Base-by-base conservation (phyloP, 331 rosid genomes). In the Cucumis variabilis region DNA sequence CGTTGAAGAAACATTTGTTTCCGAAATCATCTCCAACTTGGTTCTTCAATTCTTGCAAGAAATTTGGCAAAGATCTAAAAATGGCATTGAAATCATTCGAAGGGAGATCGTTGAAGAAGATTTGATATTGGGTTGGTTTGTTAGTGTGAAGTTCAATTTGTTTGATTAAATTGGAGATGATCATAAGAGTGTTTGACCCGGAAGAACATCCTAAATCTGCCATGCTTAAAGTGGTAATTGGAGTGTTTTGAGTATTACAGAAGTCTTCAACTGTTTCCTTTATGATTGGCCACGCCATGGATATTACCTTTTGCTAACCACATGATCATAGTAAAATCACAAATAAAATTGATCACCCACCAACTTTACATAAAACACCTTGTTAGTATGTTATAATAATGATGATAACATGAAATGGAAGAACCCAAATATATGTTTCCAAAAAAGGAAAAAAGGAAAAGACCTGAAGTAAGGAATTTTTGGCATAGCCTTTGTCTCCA, bases 401-500 rank as follows among this genome's bases (percentile, higher is more conserved):
- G 15, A 76, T 23, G 25, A 24, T 85, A 27, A 5, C 72, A 80
- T 79, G 21, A 41, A 0, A 24, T n/a, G 3, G 51, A 62, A 58
- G 65, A 3, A 58, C 65, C 17, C 2, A 58, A 58, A 58, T 1
- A 58, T 58, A 58, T 58, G 65, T 62, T 62, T 5, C 20, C 7
- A 44, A 60, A 60, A 19, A 5, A 60, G 9, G 1, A 10, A 60
- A 7, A 17, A 60, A 60, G 3, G 12, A 33, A 48, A 63, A 63
- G 25, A 92, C 91, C 77, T 84, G 94, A 79, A 72, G 62, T 0
- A 83, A 85, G 7, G 94, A 91, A 87, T 92, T 89, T 25, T 37
- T 85, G 41, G 94, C 89, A 37, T 90, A 92, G 85, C 94, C 89
- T 9, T 86, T 1, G 13, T 90, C 79, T 44, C 89, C 88, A 9